These are phyloP conservation scores for Simmondsia chinensis DNA, from an alignment of 148 eudicot species.

Conservation along the genomic window DNA sequence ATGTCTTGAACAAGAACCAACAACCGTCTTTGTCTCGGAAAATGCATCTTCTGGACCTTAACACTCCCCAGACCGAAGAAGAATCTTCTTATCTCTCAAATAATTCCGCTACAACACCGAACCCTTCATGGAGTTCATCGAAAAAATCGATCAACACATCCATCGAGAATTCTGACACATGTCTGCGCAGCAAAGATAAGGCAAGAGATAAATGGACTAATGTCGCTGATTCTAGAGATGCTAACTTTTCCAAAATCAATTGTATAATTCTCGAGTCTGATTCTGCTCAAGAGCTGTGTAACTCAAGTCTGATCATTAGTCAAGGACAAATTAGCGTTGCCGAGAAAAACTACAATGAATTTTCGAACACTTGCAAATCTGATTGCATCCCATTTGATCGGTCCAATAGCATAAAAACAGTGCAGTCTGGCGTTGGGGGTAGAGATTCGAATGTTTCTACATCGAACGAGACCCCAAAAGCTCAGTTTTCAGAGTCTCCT, in stretches of 20 bases:
- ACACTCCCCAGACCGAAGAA: constrained; percentile 31
- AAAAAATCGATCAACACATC: background rate
- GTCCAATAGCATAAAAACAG: constrained; percentile 22
- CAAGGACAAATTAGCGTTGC: constrained; percentile 8
- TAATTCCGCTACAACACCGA: constrained; percentile 9
- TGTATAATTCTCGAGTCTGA: constrained; percentile 24
- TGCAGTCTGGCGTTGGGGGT: constrained; percentile 23
- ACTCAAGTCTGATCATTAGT: constrained; percentile 9
- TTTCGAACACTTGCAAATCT: constrained; percentile 14
- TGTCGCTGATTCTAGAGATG: constrained; percentile 2
- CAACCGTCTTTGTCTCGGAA: constrained; percentile 2
- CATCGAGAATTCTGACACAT: constrained; percentile 4
- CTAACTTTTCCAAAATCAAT: constrained; percentile 5
- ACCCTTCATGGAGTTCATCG: constrained; percentile 17
- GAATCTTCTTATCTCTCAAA: constrained; percentile 19
- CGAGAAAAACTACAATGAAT: constrained; percentile 12
- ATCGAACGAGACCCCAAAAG: constrained; percentile 1
- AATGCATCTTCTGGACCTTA: constrained; percentile 37
- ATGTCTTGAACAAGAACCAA: constrained; percentile 6
- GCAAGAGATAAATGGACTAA: background rate
- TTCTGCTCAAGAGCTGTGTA: constrained; percentile 15
- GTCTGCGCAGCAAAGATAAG: background rate
- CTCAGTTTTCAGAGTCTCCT: constrained; percentile 2
- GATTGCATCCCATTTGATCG: constrained; percentile 13
- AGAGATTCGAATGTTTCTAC: constrained; percentile 14